Evolutionary conservation across 2,329 filamentous ascomycete species (phyloP), one percentile per base, ranked within the genome.

Genomic region (Colletotrichum agaves): DNA sequence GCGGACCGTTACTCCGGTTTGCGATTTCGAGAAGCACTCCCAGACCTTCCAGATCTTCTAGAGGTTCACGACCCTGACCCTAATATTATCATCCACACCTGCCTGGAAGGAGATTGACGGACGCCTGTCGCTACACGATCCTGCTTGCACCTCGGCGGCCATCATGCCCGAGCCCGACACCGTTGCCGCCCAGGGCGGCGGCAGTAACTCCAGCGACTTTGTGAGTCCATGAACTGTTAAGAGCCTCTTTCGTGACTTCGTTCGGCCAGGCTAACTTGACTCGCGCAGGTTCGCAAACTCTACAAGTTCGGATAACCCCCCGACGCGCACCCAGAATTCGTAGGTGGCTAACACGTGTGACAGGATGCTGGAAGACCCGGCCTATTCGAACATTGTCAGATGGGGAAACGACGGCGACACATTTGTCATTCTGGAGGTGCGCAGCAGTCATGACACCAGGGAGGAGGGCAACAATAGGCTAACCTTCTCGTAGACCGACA

Each of bases 361-460:
- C 77, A 97, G 93, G 78, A 99, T 99, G 96, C 85, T 99, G 75
- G 95, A 98, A 81, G 97, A 97, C 76, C 94, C 94, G 39, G 91
- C 93, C 60, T 97, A 99, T 79, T 90, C 94, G 74, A 91, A 92
- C 69, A 94, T 98, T 69, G 96, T 98, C 55, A 88, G 95, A 81
- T 99, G 96, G 96, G 94, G 94, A 68, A 93, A 97, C 73, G 91
- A 94, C 71, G 94, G 94, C 61, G 93, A 98, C 76, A 97, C 94
- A 73, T 99, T 99, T 77, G 95, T 99, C 66, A 97, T 99, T 57
- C 85, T 98, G 61, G 96, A 99, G 88, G 96, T 98, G 85, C 63
- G 85, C 46, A 74, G 23, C 41, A 11, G 35, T 19, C 12, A 39
- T 3, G 13, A 27, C 31, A 23, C 27, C 23, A 23, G 12, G 11